phyloP scores from a whole-genome alignment of 352 stramenopile genomes.

The Pythium rishiriense region DNA sequence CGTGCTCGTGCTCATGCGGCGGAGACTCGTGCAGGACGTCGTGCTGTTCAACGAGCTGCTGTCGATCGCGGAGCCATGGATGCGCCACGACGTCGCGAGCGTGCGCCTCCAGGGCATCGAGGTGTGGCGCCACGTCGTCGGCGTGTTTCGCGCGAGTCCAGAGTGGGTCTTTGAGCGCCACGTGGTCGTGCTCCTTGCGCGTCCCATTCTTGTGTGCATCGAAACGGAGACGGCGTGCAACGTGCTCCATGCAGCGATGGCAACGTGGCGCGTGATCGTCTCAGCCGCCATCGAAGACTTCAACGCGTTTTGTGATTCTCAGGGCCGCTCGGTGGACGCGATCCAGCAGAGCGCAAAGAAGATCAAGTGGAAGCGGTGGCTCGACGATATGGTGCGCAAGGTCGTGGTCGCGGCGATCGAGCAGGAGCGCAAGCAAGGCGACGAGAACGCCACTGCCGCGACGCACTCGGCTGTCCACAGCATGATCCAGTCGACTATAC shows the following conservation, averaged over 20 bases:
- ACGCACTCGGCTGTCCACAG: conserved; percentile 6
- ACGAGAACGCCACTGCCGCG: background rate
- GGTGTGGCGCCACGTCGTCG: conserved; percentile 46
- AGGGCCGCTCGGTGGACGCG: conserved; percentile 23
- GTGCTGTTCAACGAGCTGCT: conserved; percentile 51
- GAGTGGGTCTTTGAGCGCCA: conserved; percentile 65
- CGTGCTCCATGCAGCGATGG: conserved; percentile 49
- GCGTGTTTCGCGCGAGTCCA: conserved; percentile 45
- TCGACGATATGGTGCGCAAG: conserved; percentile 45
- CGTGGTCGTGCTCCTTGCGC: conserved; percentile 47
- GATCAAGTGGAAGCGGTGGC: conserved; percentile 58
- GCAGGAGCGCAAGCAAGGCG: background rate
- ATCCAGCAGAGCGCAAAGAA: conserved; percentile 39
- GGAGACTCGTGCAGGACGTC: conserved; percentile 40
- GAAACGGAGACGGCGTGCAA: conserved; percentile 51
- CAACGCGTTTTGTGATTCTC: conserved; percentile 36
- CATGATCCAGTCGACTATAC: conserved; percentile 6
- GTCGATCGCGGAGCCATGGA: conserved; percentile 54
- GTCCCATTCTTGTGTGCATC: conserved; percentile 47
- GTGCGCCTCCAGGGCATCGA: conserved; percentile 55
- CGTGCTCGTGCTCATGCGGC: conserved; percentile 46
- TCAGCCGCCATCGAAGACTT: conserved; percentile 49
- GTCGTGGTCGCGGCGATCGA: conserved; percentile 23
- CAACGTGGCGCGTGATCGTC: conserved; percentile 49
- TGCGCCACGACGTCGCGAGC: conserved; percentile 45